These are phyloP conservation scores for Hymenoscyphus linearis DNA, from an alignment of 2,329 filamentous ascomycete genomes.

Conservation along the genomic window DNA sequence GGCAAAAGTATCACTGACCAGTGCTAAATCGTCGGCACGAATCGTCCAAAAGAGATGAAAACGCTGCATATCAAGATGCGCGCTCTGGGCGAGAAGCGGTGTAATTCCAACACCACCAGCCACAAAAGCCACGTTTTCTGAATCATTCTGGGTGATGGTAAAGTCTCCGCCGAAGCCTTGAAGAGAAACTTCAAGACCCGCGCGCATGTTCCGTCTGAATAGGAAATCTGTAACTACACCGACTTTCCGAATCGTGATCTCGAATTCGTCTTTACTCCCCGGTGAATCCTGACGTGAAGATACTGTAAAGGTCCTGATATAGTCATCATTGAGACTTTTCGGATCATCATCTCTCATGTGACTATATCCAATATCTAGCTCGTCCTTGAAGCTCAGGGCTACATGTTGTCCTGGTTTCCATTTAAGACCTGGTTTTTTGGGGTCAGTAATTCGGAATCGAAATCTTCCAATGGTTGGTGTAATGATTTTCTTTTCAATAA, in stretches of 20 bases:
- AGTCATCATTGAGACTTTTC: slow-evolving; percentile 77
- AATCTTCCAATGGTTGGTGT: slow-evolving; percentile 66
- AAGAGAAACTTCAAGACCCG: slow-evolving; percentile 58
- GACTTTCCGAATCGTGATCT: slow-evolving; percentile 67
- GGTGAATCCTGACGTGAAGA: slow-evolving; percentile 40
- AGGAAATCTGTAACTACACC: slow-evolving; percentile 65
- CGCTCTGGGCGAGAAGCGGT: slow-evolving; percentile 67
- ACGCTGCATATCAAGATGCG: slow-evolving; percentile 39
- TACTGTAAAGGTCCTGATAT: slow-evolving; percentile 76
- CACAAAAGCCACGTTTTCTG: slow-evolving; percentile 50
- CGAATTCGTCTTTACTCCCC: slow-evolving; percentile 40
- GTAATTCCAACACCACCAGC: slow-evolving; percentile 82
- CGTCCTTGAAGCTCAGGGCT: slow-evolving; percentile 64
- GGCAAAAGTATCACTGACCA: slow-evolving; percentile 56
- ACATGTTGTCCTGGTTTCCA: slow-evolving; percentile 74
- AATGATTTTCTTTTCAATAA: slow-evolving; percentile 54
- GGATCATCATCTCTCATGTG: slow-evolving; percentile 85
- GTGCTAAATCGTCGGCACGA: slow-evolving; percentile 51
- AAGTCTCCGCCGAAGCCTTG: slow-evolving; percentile 70
- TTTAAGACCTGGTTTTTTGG: slow-evolving; percentile 23
- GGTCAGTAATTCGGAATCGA: slow-evolving; percentile 44
- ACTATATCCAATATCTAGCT: slow-evolving; percentile 68
- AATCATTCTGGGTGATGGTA: slow-evolving; percentile 33
- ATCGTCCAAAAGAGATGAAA: slow-evolving; percentile 67
- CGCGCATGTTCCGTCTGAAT: slow-evolving; percentile 49